Conservation (phyloP, 2,329 filamentous ascomycete species). For the Exophiala mesophila region DNA sequence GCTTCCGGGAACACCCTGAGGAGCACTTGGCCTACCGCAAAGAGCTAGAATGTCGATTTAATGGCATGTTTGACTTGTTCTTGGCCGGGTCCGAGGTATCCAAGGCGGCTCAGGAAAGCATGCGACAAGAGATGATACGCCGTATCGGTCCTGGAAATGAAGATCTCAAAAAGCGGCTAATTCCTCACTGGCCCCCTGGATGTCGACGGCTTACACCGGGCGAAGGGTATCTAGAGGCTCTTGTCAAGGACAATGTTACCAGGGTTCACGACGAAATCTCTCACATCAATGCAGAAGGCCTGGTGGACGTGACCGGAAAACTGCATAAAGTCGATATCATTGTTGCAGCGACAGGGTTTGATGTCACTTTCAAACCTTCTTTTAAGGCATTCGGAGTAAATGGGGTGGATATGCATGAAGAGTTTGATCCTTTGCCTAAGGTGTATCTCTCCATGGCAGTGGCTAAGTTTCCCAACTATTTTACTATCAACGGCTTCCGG, state of each 20-base stretch:
- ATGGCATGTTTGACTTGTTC: slow-evolving; percentile 40
- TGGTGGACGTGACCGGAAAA: slow-evolving; percentile 25
- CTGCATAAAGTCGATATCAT: slow-evolving; percentile 31
- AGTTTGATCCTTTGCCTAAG: slow-evolving; percentile 28
- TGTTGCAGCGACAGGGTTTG: slow-evolving; percentile 35
- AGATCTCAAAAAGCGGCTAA: slow-evolving; percentile 18
- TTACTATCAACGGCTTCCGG: slow-evolving; percentile 30
- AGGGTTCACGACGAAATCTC: slow-evolving; percentile 22
- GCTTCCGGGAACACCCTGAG: slow-evolving; percentile 38
- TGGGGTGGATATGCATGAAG: slow-evolving; percentile 18
- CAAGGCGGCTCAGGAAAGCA: slow-evolving; percentile 36
- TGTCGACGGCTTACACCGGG: slow-evolving; percentile 24
- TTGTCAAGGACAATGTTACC: slow-evolving; percentile 23
- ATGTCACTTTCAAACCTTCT: slow-evolving; percentile 31
- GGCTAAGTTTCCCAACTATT: slow-evolving; percentile 34
- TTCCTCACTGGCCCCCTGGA: slow-evolving; percentile 21
- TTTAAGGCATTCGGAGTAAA: slow-evolving; percentile 31
- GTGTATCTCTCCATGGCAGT: slow-evolving; percentile 33
- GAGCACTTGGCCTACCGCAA: slow-evolving; percentile 41
- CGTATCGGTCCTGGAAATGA: slow-evolving; percentile 35
- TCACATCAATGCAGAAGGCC: slow-evolving; percentile 2
- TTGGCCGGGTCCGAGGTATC: slow-evolving; percentile 38
- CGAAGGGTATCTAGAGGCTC: slow-evolving; percentile 21
- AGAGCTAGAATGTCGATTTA: slow-evolving; percentile 41
- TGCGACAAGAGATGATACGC: slow-evolving; percentile 41